phyloP scores from a whole-genome alignment of 2,329 filamentous ascomycete genomes.

The Ceratocystis variospora region DNA sequence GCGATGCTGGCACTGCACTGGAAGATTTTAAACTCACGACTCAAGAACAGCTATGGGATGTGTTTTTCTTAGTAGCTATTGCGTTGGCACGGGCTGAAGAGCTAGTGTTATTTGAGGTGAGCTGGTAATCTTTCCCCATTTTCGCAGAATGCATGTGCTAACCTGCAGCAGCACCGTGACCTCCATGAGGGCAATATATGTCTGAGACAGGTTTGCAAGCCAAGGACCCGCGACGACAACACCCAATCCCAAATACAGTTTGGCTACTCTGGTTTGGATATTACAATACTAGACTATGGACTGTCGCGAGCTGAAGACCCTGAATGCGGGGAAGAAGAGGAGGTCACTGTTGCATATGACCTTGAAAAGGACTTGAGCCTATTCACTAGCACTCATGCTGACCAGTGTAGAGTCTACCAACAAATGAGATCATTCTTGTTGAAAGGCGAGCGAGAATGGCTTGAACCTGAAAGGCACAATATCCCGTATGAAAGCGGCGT shows the following conservation, averaged over 20 bases:
- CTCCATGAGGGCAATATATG: conserved; percentile 53
- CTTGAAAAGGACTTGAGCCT: conserved; percentile 46
- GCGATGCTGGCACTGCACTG: conserved; percentile 46
- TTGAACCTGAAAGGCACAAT: conserved; percentile 35
- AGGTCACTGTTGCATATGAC: conserved; percentile 39
- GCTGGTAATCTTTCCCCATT: conserved; percentile 14
- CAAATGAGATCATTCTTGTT: conserved; percentile 47
- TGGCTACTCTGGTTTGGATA: conserved; percentile 47
- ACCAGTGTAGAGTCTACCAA: conserved; percentile 48
- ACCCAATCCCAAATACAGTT: conserved; percentile 26
- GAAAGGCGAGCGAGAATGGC: conserved; percentile 36
- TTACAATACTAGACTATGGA: conserved; percentile 53
- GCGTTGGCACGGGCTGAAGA: conserved; percentile 47
- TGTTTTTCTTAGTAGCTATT: conserved; percentile 46
- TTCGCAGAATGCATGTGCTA: neutral
- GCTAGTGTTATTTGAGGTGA: conserved; percentile 45
- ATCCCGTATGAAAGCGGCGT: conserved; percentile 35
- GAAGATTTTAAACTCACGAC: conserved; percentile 42
- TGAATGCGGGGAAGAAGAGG: conserved; percentile 25
- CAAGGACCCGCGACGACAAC: conserved; percentile 19
- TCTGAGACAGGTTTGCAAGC: conserved; percentile 33
- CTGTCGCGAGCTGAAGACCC: conserved; percentile 44
- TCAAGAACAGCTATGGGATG: conserved; percentile 45
- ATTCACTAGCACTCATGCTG: conserved; percentile 46
- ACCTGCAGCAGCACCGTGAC: conserved; percentile 42